Base-by-base conservation (phyloP, 208 protist species). In the Wallacemonas collosoma region DNA sequence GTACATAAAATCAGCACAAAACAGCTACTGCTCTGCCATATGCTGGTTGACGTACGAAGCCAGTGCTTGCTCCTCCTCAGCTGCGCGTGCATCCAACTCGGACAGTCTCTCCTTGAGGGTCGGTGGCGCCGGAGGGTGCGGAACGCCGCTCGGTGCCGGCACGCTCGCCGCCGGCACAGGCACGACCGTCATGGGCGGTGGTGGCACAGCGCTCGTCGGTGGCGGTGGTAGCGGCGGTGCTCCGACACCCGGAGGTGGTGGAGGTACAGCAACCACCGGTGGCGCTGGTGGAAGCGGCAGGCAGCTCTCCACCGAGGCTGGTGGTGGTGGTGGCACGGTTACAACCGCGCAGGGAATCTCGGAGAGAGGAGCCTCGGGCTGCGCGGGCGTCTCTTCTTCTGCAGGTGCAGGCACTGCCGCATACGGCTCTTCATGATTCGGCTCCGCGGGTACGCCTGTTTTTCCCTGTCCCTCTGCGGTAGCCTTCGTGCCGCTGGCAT, bases 1-100 rank as follows among this genome's bases (percentile, higher is more conserved):
- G 26, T 26, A 26, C 26, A 26, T 26, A 26, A 26, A 26, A 26
- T 26, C 26, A 26, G 26, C 26, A 26, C 26, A 26, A 26, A 26
- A 26, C 26, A 26, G 26, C 26, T 26, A 26, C 26, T 26, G 26
- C 26, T 26, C 26, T 26, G 9, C 9, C 15, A 7, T 55, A 44
- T 58, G 58, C 7, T 36, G 35, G 15, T 71, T 60, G 40, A 83
- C 71, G 68, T 80, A 62, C 55, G 61, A 48, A 0, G 54, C 51
- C 15, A 84, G 75, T n/a, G 53, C 47, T 5, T 45, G 39, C 51
- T 76, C 73, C 45, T 84, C 75, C 5, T 72, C 67, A 1, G 79
- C 71, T 36, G 77, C 79, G 39, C 73, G 74, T 2, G 66, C 71
- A 2, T 84, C 66, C 2, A 70, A 67, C 1, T 9, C 67, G 26